A percentile compares a stretch with the other conserved stretches of the same genome.
Evolutionary conservation across 23 red algal genomes (phyloP).

Genomic region (Chondrus crispus): DNA sequence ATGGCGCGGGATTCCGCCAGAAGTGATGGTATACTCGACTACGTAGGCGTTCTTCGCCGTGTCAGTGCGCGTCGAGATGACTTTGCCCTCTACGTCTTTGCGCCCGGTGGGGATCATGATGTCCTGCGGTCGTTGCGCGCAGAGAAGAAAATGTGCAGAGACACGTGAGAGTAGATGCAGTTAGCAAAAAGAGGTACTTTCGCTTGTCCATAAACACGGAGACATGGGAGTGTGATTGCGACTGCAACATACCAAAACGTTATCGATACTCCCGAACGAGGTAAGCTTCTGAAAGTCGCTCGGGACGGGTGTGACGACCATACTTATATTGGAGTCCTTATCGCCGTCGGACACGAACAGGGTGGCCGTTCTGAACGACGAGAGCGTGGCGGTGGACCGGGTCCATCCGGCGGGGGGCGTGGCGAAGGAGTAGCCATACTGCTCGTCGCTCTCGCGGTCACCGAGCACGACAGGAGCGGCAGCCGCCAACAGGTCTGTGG

Average conservation of each 20-base stretch:
- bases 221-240: too few species aligned
- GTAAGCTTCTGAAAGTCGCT: conserved; percentile 59
- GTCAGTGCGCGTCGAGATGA: neutral
- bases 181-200: too few species aligned
- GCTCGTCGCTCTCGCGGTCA: neutral
- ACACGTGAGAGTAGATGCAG: too few species aligned
- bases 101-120: conserved; percentile 35
- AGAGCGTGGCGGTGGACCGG: conserved; percentile 19
- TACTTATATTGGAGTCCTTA: conserved; percentile 57
- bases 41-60: conserved; percentile 50
- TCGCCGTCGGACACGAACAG: conserved; percentile 44
- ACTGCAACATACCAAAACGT: conserved; percentile 12
- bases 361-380: conserved; percentile 29
- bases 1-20: conserved; percentile 34
- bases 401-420: conserved; percentile 13
- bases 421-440: conserved; percentile 43
- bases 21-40: conserved; percentile 56
- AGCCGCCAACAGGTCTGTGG: neutral
- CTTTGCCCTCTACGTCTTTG: conserved; percentile 34
- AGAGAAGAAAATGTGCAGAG: too few species aligned
- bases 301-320: conserved; percentile 48
- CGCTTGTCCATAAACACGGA: too few species aligned
- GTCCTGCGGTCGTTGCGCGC: too few species aligned
- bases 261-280: conserved; percentile 51
- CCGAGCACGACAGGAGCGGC: neutral